phyloP scores from a whole-genome alignment of 495 filamentous ascomycete species.

The Immersiella caudata region DNA sequence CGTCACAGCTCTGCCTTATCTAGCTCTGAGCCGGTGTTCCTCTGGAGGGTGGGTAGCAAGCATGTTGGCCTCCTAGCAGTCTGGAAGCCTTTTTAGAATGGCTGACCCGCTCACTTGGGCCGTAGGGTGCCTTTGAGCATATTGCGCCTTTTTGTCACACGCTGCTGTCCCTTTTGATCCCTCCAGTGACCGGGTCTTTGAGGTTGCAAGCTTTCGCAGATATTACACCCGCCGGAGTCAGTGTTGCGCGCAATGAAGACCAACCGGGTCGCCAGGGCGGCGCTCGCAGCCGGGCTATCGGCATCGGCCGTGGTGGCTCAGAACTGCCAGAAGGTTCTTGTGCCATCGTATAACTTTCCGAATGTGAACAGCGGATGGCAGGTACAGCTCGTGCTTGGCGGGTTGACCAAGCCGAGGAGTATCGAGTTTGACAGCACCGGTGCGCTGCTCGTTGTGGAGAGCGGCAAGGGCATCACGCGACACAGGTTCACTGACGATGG shows the following conservation, averaged over 20 bases:
- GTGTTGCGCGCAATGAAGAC: constrained; percentile 23
- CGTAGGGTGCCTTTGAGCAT: constrained; percentile 3
- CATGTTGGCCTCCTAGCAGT: constrained; percentile 15
- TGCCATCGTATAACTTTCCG: constrained; percentile 51
- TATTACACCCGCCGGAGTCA: neutral
- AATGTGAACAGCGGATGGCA: constrained; percentile 58
- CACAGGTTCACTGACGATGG: constrained; percentile 54
- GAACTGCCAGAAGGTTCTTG: constrained; percentile 37
- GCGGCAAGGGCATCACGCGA: constrained; percentile 53
- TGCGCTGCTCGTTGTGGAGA: constrained; percentile 59
- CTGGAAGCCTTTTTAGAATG: constrained; percentile 22
- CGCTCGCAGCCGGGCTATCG: constrained; percentile 25
- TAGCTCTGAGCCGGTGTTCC: neutral
- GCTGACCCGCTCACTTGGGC: constrained; percentile 9
- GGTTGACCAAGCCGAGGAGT: constrained; percentile 57
- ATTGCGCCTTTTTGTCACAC: constrained; percentile 10
- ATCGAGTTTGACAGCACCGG: constrained; percentile 61
- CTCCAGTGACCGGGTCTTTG: neutral
- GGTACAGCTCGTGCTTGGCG: constrained; percentile 56
- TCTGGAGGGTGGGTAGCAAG: constrained; percentile 7
- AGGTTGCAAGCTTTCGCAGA: neutral
- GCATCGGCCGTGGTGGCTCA: constrained; percentile 22
- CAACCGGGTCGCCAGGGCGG: constrained; percentile 17
- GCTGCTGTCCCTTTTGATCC: neutral
- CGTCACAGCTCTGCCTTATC: constrained; percentile 13